Percentiles rank a stretch among this genome's conserved stretches.
Conservation (phyloP, 1,284 basidiomycete species). For the Entoloma clypeatum region DNA sequence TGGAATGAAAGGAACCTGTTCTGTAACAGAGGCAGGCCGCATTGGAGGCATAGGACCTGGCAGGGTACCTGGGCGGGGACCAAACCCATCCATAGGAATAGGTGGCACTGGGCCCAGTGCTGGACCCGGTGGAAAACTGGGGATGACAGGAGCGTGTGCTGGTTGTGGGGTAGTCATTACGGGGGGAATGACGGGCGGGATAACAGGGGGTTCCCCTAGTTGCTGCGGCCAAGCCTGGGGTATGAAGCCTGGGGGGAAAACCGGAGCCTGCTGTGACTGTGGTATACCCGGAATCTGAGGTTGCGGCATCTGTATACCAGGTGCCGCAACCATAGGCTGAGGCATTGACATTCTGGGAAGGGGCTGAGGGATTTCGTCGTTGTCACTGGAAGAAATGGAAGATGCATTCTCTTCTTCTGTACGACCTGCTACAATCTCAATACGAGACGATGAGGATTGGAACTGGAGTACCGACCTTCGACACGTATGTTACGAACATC, state of each 20-base stretch:
- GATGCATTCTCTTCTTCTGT: slow-evolving; percentile 17
- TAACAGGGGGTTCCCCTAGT: slow-evolving; percentile 14
- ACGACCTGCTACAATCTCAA: slow-evolving; percentile 8
- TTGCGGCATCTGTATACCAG: slow-evolving; percentile 14
- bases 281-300: slow-evolving; percentile 9
- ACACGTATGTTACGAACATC: slow-evolving; percentile 42
- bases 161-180: slow-evolving; percentile 8
- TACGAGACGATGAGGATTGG: background rate
- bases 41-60: slow-evolving; percentile 11
- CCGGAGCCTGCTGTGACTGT: no score
- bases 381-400: slow-evolving; percentile 16
- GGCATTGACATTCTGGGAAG: slow-evolving; percentile 13
- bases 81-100: slow-evolving; percentile 5
- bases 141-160: slow-evolving; percentile 11
- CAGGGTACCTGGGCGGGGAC: slow-evolving; percentile 10
- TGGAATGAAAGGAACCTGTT: slow-evolving; percentile 15
- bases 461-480: slow-evolving; percentile 22
- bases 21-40: slow-evolving; percentile 3
- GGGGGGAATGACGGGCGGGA: slow-evolving; percentile 24
- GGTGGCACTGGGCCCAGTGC: slow-evolving; percentile 10
- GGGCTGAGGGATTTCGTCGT: background rate
- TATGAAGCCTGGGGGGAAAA: slow-evolving; percentile 18
- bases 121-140: background rate
- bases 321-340: slow-evolving; percentile 11
- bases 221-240: slow-evolving; percentile 15